Evolutionary conservation across 1,284 basidiomycete genomes (phyloP), one percentile per base, ranked within the genome.

Genomic region (Wolfiporia cocos): DNA sequence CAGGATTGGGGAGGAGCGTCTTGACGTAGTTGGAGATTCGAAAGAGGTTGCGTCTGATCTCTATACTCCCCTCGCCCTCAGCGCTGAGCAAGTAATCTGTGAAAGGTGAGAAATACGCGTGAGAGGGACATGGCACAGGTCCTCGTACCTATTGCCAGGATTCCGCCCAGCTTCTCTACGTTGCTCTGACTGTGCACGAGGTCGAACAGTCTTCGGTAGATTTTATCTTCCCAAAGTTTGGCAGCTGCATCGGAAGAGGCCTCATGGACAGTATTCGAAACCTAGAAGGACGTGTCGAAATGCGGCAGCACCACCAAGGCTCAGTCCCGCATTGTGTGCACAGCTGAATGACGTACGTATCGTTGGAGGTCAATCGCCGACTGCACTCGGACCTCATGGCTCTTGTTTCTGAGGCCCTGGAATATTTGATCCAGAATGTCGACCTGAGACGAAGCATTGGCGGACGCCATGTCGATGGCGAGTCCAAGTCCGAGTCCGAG

Each of bases 21-120:
- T 91, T 91, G 64, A 92, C 86, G 66, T 92, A 93, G 67, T 92
- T 92, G 71, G 88, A 93, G 64, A 92, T 87, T 29, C 90, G 79
- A 63, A 86, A 92, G 29, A 91, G 76, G 48, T 85, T 85, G 29
- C 78, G 70, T 52, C 81, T 83, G 29, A 81, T 79, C 57, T 87
- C 86, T 22, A 87, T 78, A 6, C 76, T 78, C 58, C 87, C 84
- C 57, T 86, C 86, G 28, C 76, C 76, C 29, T 86, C 81, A 39
- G 79, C 72, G 40, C 78, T 81, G 45, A 85, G 71, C 24, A 87
- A 73, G 56, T 81, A 70, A 53, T 89, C 87, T 88, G 47, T 12
- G 44, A 6, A 29, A 36, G 26, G n/a, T 24, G 23, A 34, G 31
- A 37, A 47, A 41, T 34, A 51, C 41, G 35, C n/a, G n/a, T 15